Percentiles rank a stretch among this genome's conserved stretches.
Conservation (phyloP, 805 yeast genomes). For the Naumovozyma baii region DNA sequence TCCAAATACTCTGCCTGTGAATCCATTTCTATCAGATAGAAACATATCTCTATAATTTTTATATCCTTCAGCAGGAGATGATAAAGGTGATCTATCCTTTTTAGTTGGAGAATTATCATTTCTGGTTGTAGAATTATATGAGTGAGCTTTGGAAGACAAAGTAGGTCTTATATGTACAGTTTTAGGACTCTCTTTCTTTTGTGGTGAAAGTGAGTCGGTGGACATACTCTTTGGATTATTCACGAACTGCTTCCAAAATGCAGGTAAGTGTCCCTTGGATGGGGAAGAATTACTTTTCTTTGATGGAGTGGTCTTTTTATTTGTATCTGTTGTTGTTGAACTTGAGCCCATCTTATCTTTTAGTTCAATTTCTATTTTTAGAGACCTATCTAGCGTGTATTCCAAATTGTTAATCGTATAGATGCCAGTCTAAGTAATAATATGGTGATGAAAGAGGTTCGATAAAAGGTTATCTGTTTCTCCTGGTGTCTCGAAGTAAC, state of each 20-base stretch:
- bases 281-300: not conserved
- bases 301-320: not conserved
- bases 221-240: slow-evolving; percentile 29
- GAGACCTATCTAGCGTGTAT: not conserved
- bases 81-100: not conserved
- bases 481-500: too few relatives aligned
- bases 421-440: too few relatives aligned
- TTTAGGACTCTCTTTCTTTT: not conserved
- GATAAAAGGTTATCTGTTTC: too few relatives aligned
- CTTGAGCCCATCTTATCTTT: not conserved
- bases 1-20: slow-evolving; percentile 57
- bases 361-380: not conserved
- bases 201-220: slow-evolving; percentile 17
- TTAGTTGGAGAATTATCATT: slow-evolving; percentile 2
- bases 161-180: slow-evolving; percentile 7
- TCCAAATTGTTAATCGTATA: too few relatives aligned
- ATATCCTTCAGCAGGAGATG: slow-evolving; percentile 10
- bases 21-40: slow-evolving; percentile 29
- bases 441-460: too few relatives aligned
- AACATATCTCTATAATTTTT: slow-evolving; percentile 33
- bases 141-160: slow-evolving; percentile 7
- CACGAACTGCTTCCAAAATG: slow-evolving; percentile 26
- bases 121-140: slow-evolving; percentile 5
- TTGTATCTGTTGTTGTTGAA: slow-evolving; percentile 11
- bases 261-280: slow-evolving; percentile 8